Conservation (phyloP, 2,329 filamentous ascomycete species). For the Penicillium sp. region DNA sequence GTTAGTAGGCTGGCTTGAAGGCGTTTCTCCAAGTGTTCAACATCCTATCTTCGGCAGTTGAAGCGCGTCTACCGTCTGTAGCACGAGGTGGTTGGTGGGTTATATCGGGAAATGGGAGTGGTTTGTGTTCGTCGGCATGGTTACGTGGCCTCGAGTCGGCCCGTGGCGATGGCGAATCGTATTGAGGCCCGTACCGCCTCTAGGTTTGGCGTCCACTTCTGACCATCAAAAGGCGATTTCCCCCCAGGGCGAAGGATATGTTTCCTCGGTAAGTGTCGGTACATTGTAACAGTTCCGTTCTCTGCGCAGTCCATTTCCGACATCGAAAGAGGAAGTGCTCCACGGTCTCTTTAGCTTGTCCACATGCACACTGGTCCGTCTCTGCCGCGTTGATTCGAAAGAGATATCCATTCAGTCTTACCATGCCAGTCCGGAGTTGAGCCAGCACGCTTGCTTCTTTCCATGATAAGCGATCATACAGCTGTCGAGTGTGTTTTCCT, state of each 20-base stretch:
- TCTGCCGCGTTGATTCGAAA: too few species aligned
- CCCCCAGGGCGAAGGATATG: conserved; percentile 29
- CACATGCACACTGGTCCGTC: neutral
- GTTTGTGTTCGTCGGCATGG: neutral
- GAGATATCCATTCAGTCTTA: too few species aligned
- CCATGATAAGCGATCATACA: neutral
- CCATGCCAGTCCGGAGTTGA: too few species aligned
- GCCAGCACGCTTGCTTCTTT: too few species aligned
- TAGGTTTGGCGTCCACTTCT: too few species aligned
- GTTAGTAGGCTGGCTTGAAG: conserved; percentile 34
- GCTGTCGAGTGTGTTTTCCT: too few species aligned
- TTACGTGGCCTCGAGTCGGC: neutral
- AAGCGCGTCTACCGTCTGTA: conserved; percentile 32
- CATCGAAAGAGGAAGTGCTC: conserved; percentile 16
- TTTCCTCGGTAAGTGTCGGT: conserved; percentile 24
- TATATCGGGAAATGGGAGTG: too few species aligned
- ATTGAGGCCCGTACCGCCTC: too few species aligned
- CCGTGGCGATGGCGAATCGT: too few species aligned
- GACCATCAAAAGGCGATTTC: conserved; percentile 1
- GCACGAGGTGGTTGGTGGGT: conserved; percentile 29
- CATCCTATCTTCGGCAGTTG: conserved; percentile 36
- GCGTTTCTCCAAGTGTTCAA: conserved; percentile 37
- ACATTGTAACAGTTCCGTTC: conserved; percentile 23
- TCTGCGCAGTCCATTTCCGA: conserved; percentile 25
- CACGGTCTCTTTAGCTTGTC: conserved; percentile 12